A percentile compares a stretch with the other conserved stretches of the same genome.
Conservation (phyloP, 2,329 filamentous ascomycete species). For the Fonsecaea pugnacius region DNA sequence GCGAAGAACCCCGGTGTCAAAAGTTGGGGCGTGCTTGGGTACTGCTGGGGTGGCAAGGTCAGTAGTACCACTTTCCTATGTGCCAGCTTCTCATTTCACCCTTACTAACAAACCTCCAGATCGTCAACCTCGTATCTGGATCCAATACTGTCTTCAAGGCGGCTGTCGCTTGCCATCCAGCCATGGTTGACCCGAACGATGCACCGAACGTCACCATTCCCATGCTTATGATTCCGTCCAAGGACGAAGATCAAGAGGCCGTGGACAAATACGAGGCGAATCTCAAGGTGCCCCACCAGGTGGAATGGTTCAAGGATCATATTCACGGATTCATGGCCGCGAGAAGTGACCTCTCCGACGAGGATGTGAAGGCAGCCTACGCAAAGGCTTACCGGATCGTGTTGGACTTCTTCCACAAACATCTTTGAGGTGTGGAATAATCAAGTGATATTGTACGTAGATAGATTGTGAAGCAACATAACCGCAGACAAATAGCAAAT, state of each 20-base stretch:
- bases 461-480: background rate
- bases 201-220: constrained; percentile 61
- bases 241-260: constrained; percentile 60
- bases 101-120: constrained; percentile 19
- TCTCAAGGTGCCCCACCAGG: constrained; percentile 46
- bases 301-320: constrained; percentile 51
- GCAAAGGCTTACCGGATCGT: constrained; percentile 50
- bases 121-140: constrained; percentile 59
- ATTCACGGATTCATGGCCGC: constrained; percentile 56
- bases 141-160: constrained; percentile 62
- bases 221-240: constrained; percentile 61
- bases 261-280: constrained; percentile 47
- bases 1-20: constrained; percentile 53
- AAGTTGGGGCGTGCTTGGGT: constrained; percentile 64
- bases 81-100: background rate
- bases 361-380: constrained; percentile 49
- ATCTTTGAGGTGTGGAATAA: constrained; percentile 40
- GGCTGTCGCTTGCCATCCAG: constrained; percentile 61
- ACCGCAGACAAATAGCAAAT: background rate
- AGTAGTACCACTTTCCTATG: background rate
- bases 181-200: constrained; percentile 64
- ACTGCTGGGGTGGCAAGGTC: constrained; percentile 62
- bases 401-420: constrained; percentile 48
- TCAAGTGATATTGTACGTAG: background rate
- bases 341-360: constrained; percentile 46